phyloP scores from a whole-genome alignment of 2,329 filamentous ascomycete species.

The Hypoxylon rubiginosum region DNA sequence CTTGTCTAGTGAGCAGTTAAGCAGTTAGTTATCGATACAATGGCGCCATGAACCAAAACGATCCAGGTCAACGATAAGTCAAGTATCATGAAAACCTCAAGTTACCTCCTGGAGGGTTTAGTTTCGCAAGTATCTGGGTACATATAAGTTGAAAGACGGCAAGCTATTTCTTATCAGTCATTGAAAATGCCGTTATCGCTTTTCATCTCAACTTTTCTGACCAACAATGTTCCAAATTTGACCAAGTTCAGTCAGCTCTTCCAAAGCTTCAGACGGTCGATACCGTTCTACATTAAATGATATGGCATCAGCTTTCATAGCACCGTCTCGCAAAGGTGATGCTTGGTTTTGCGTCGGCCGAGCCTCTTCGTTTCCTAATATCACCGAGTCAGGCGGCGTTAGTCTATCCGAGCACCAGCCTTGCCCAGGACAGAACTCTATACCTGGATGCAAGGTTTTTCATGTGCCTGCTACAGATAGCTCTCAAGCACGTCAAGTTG shows the following conservation, averaged over 20 bases:
- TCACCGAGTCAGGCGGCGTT: conserved; percentile 56
- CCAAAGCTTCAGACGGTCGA: neutral
- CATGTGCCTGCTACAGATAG: conserved; percentile 59
- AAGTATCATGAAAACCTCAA: neutral
- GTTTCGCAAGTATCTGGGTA: neutral
- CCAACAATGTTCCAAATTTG: neutral
- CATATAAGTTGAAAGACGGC: neutral
- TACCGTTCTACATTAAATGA: neutral
- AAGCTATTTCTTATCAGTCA: conserved; percentile 27
- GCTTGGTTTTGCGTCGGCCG: conserved; percentile 69
- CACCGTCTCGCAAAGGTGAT: conserved; percentile 44
- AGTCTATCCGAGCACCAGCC: conserved; percentile 55
- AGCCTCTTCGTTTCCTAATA: conserved; percentile 67
- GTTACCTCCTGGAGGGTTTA: neutral
- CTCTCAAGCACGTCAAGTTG: conserved; percentile 54
- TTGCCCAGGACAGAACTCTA: conserved; percentile 56
- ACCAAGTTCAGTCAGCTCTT: neutral
- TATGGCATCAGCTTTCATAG: conserved; percentile 35
- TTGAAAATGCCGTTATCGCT: conserved; percentile 10
- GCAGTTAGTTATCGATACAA: neutral
- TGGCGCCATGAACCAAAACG: neutral
- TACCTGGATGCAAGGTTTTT: conserved; percentile 72
- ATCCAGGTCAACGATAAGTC: neutral
- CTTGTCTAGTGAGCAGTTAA: neutral
- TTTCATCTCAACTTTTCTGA: conserved; percentile 11